These are phyloP conservation scores for Agaricus blazei DNA, from an alignment of 768 basidiomycete species.

Conservation along the genomic window DNA sequence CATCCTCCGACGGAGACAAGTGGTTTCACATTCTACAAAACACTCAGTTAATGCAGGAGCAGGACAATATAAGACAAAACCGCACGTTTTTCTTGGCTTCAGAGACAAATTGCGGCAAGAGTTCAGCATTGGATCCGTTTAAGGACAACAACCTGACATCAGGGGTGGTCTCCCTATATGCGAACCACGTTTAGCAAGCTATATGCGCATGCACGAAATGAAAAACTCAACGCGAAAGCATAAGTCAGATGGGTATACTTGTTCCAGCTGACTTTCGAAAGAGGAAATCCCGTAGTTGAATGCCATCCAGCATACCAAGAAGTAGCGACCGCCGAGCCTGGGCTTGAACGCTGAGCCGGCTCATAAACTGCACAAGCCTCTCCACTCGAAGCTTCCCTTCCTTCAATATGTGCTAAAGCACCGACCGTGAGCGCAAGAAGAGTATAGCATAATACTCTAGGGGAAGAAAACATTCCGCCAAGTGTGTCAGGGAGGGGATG, in stretches of 20 bases:
- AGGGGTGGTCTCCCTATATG: slow-evolving; percentile 9
- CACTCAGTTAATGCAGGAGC: not conserved
- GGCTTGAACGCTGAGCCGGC: not conserved
- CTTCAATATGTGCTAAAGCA: not conserved
- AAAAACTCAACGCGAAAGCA: slow-evolving; percentile 58
- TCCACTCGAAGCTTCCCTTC: not conserved
- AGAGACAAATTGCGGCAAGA: slow-evolving; percentile 55
- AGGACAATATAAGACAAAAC: not conserved
- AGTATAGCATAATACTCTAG: not conserved
- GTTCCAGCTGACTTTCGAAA: slow-evolving; percentile 55
- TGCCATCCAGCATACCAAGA: slow-evolving; percentile 67
- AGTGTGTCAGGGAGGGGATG: not conserved
- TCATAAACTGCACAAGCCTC: not conserved
- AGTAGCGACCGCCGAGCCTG: slow-evolving; percentile 1
- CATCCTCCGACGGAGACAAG: slow-evolving; percentile 67
- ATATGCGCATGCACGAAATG: not conserved
- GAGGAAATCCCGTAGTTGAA: slow-evolving; percentile 37
- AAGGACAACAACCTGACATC: slow-evolving; percentile 30
- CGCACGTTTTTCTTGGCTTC: slow-evolving; percentile 38
- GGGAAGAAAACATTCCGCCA: slow-evolving; percentile 1
- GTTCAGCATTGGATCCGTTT: slow-evolving; percentile 38
- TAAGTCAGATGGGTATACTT: slow-evolving; percentile 67
- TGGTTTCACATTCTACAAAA: slow-evolving; percentile 48
- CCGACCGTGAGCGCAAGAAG: not conserved
- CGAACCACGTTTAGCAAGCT: not conserved